Percentiles rank a stretch among this genome's conserved stretches.
Evolutionary conservation across 2,329 filamentous ascomycete genomes (phyloP).

Genomic region (Aureobasidium uvarum): DNA sequence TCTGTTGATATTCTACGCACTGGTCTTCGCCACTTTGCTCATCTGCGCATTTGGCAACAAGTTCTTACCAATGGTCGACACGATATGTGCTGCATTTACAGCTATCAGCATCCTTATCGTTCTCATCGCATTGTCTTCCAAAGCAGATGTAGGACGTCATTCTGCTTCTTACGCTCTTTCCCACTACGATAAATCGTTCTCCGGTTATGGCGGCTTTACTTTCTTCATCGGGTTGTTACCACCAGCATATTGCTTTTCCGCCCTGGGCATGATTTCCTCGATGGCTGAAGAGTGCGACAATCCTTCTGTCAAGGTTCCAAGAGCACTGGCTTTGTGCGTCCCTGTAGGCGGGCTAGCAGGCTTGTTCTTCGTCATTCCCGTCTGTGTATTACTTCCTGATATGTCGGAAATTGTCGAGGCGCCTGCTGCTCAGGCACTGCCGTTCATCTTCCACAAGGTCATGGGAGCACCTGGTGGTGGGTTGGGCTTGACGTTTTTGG

Average conservation of each 20-base stretch:
- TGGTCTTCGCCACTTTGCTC: slow-evolving; percentile 63
- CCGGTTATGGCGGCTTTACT: slow-evolving; percentile 59
- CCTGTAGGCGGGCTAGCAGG: slow-evolving; percentile 56
- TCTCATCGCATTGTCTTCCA: slow-evolving; percentile 56
- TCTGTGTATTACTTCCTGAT: slow-evolving; percentile 53
- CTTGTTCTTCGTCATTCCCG: slow-evolving; percentile 56
- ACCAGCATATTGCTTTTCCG: slow-evolving; percentile 41
- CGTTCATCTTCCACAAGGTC: slow-evolving; percentile 52
- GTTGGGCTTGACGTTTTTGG: slow-evolving; percentile 51
- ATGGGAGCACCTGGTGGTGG: slow-evolving; percentile 51
- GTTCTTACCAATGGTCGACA: slow-evolving; percentile 64
- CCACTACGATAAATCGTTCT: slow-evolving; percentile 56
- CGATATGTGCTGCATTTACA: slow-evolving; percentile 57
- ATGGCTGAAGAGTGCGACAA: slow-evolving; percentile 62
- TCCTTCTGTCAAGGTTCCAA: slow-evolving; percentile 54
- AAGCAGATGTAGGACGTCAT: slow-evolving; percentile 55
- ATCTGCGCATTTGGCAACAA: slow-evolving; percentile 67
- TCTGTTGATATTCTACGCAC: slow-evolving; percentile 67
- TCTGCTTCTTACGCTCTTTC: slow-evolving; percentile 52
- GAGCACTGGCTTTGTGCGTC: slow-evolving; percentile 53
- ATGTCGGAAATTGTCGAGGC: slow-evolving; percentile 48
- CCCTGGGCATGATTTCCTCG: slow-evolving; percentile 61
- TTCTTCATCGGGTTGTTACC: slow-evolving; percentile 64
- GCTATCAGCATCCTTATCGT: slow-evolving; percentile 57
- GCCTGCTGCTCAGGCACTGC: slow-evolving; percentile 51